Percentiles rank a stretch among this genome's conserved stretches.
Conservation (phyloP, 306 rosid genomes). For the Acacia confusa region DNA sequence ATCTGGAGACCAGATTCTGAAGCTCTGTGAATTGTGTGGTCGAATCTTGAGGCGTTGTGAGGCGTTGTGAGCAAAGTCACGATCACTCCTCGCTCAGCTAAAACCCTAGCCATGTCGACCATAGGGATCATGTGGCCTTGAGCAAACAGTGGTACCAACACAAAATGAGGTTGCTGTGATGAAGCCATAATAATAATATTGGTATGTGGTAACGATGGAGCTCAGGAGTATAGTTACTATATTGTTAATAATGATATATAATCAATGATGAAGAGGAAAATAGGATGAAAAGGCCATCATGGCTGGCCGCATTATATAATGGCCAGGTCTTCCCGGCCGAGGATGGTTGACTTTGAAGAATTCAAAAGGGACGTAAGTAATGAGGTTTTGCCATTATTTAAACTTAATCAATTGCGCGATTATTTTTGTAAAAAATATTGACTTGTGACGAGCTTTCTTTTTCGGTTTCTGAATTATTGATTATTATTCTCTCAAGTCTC, state of each 20-base stretch:
- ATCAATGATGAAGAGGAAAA: background rate
- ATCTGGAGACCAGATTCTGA: constrained; percentile 40
- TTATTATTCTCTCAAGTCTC: background rate
- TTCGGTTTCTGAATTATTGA: background rate
- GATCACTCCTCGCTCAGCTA: constrained; percentile 48
- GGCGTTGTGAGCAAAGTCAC: constrained; percentile 77
- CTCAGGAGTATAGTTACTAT: background rate
- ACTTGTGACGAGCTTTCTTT: background rate
- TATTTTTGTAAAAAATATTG: background rate
- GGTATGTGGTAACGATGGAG: background rate
- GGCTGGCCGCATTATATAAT: background rate
- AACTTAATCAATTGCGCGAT: background rate
- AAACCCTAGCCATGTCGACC: constrained; percentile 76
- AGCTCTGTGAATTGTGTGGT: constrained; percentile 45
- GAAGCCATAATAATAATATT: constrained; percentile 36
- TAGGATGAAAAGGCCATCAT: background rate
- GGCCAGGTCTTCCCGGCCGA: background rate
- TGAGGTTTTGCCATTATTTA: background rate
- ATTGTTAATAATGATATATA: background rate
- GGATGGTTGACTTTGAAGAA: background rate
- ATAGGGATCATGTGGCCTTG: constrained; percentile 97
- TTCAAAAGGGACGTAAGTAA: background rate
- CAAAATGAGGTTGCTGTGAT: constrained; percentile 56
- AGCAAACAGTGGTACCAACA: constrained; percentile 73
- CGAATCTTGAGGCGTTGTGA: constrained; percentile 61